phyloP scores from a whole-genome alignment of 2,329 filamentous ascomycete genomes.

The Calcarisporium arbuscula region DNA sequence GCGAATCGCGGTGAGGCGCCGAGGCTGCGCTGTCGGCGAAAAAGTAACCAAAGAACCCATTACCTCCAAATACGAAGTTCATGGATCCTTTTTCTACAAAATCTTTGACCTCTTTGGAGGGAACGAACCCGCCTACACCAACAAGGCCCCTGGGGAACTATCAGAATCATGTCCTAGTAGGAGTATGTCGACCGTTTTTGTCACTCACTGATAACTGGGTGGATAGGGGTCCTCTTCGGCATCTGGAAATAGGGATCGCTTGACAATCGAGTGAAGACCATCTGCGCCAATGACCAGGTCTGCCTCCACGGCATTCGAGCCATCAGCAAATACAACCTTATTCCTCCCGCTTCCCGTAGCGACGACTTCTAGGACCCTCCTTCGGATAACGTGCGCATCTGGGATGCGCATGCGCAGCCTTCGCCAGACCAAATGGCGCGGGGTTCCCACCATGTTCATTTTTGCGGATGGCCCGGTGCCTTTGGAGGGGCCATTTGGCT shows the following conservation, averaged over 20 bases:
- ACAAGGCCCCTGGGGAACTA: conserved; percentile 10
- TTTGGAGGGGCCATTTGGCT: conserved; percentile 6
- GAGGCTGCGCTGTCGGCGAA: conserved; percentile 10
- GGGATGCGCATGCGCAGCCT: conserved; percentile 16
- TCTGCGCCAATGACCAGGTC: conserved; percentile 20
- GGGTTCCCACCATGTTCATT: conserved; percentile 15
- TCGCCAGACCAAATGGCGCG: conserved; percentile 17
- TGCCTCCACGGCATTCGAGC: conserved; percentile 12
- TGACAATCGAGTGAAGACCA: conserved; percentile 14
- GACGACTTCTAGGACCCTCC: conserved; percentile 12
- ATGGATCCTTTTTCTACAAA: conserved; percentile 14
- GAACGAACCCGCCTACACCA: conserved; percentile 16
- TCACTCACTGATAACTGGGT: conserved; percentile 17
- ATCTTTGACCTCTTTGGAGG: conserved; percentile 7
- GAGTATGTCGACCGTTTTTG: too few relatives aligned
- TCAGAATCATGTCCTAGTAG: not conserved
- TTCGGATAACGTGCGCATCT: conserved; percentile 13
- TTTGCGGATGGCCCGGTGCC: conserved; percentile 1
- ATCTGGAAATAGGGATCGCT: conserved; percentile 16
- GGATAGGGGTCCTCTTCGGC: conserved; percentile 13
- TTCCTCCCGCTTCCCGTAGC: conserved; percentile 12
- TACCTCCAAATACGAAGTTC: conserved; percentile 15
- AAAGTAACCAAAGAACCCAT: conserved; percentile 17
- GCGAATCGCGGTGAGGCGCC: conserved; percentile 12
- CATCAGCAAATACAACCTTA: conserved; percentile 15